Base-by-base conservation (phyloP, 73 alveolate species). In the Halteria grandinella region DNA sequence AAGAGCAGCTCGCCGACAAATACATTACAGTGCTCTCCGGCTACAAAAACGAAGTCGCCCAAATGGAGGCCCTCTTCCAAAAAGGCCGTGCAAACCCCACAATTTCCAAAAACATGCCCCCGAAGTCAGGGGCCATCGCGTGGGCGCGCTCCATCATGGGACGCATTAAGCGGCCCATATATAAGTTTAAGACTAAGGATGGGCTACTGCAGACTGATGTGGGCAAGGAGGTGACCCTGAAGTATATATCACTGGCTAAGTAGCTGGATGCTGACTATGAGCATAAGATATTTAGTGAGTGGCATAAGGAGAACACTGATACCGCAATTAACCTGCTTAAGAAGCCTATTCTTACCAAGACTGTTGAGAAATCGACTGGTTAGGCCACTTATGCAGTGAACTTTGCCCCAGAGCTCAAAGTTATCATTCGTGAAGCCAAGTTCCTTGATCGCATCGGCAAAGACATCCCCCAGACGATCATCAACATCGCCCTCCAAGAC, bases 91-190 rank as follows among this genome's bases (percentile, higher is more conserved):
- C 73, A n/a, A 80, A 84, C 77, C 98, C 98, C 41, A 39, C 50
- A n/a, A 93, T 95, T 48, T 87, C 98, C 44, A 97, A 98, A 75
- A 97, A 97, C 72, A 96, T 89, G 78, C 99, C 99, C 0, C 99
- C 99, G 44, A 95, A 93, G 0, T 99, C 99, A 12, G 99, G 99
- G 0, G 95, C 96, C 41, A 95, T 98, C 37, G 95, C 96, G n/a
- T 97, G 99, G 99, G 97, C 99, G 4, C 53, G 97, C 32, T 91
- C 97, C 58, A 91, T 96, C 69, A 89, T 91, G 79, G 94, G 89
- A 10, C 87, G 98, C 78, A 93, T 95, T 70, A 93, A 94, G 76
- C 85, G 96, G 45, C 99, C 99, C 6, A 94, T 70, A n/a, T n/a
- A n/a, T n/a, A 94, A 95, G 71, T 95, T 93, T 85, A 93, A 93